Conservation (phyloP, 2,329 filamentous ascomycete species). For the Botrytis byssoidea region DNA sequence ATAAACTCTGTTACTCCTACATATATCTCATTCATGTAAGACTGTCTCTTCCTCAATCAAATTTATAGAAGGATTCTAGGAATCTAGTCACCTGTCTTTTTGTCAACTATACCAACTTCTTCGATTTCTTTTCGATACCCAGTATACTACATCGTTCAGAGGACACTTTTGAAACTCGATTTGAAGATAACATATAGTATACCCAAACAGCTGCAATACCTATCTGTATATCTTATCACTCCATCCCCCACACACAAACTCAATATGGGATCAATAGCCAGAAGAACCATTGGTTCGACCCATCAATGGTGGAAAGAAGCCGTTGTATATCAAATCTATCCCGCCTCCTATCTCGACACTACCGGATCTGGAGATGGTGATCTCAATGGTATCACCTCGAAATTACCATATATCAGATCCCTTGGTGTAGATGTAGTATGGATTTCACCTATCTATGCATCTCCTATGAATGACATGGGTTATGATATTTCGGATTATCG, state of each 20-base stretch:
- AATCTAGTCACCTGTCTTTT: neutral
- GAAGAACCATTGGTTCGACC: constrained; percentile 14
- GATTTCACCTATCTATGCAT: constrained; percentile 65
- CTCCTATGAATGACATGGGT: constrained; percentile 67
- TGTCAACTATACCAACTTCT: neutral
- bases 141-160: neutral
- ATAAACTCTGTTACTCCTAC: neutral
- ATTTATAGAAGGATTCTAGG: neutral
- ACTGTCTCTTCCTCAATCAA: neutral
- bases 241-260: too few species aligned
- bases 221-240: neutral
- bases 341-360: constrained; percentile 56
- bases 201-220: neutral
- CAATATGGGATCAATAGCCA: constrained; percentile 8
- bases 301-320: constrained; percentile 43
- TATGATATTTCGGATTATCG: constrained; percentile 72
- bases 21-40: neutral
- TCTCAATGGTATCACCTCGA: constrained; percentile 60
- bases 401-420: constrained; percentile 59
- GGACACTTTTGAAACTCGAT: neutral
- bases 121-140: neutral
- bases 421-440: constrained; percentile 65
- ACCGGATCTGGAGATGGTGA: constrained; percentile 61
- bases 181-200: neutral
- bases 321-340: constrained; percentile 58